These are phyloP conservation scores for Rhizopus sp. DNA, from an alignment of 371 early-diverging fungal genomes.

Conservation along the genomic window DNA sequence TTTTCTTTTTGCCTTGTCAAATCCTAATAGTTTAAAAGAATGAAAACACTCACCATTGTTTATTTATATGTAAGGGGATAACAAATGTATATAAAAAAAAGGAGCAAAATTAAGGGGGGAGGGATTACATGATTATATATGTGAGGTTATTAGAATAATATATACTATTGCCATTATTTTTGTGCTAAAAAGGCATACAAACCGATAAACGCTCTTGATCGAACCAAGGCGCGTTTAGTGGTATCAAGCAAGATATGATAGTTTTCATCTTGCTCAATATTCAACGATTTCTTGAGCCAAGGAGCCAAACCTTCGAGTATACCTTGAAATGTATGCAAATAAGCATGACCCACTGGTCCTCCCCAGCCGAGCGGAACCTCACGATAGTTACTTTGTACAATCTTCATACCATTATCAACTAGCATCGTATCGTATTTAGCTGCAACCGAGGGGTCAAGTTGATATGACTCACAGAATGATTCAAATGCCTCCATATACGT, in stretches of 20 bases:
- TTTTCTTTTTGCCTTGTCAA: no score
- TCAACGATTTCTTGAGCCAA: slow-evolving; percentile 80
- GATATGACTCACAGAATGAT: slow-evolving; percentile 26
- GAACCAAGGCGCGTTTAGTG: slow-evolving; percentile 17
- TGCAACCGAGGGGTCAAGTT: slow-evolving; percentile 31
- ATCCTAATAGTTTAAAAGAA: no score
- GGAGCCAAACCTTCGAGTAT: slow-evolving; percentile 93
- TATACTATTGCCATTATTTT: slow-evolving; percentile 11
- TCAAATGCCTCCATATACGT: slow-evolving; percentile 29
- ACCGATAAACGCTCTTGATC: slow-evolving; percentile 34
- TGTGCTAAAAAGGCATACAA: slow-evolving; percentile 39
- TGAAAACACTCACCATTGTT: no score
- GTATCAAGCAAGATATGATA: slow-evolving; percentile 13
- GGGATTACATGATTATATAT: no score
- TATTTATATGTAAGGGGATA: no score
- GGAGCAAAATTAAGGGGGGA: no score
- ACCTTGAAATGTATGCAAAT: slow-evolving; percentile 25
- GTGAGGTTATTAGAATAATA: no score
- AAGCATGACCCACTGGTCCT: slow-evolving; percentile 38
- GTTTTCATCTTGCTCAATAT: slow-evolving; percentile 20
- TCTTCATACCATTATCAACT: slow-evolving; percentile 20
- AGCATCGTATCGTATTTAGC: slow-evolving; percentile 35
- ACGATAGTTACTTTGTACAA: slow-evolving; percentile 39
- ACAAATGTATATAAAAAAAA: no score
- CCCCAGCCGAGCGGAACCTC: slow-evolving; percentile 45